phyloP scores from a whole-genome alignment of 2,329 filamentous ascomycete species.

The Lachnellula suecica region DNA sequence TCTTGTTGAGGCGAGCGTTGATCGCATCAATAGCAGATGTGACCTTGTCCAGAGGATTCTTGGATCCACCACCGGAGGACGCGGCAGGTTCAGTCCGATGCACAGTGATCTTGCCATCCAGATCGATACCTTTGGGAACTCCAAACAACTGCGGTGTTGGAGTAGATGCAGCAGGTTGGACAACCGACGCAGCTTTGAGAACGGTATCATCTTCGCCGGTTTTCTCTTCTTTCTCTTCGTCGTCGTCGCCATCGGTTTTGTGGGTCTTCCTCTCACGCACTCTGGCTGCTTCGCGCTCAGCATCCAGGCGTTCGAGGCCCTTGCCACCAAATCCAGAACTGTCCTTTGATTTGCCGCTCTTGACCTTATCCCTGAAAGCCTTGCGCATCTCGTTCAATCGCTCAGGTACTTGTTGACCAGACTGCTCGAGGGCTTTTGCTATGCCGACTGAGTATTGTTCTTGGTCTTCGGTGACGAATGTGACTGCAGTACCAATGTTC shows the following conservation, averaged over 20 bases:
- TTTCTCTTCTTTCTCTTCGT: constrained; percentile 74
- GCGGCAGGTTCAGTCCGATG: constrained; percentile 63
- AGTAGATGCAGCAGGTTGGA: constrained; percentile 55
- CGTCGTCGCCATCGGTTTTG: constrained; percentile 81
- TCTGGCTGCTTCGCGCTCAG: constrained; percentile 84
- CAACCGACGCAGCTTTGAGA: constrained; percentile 64
- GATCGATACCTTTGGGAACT: constrained; percentile 55
- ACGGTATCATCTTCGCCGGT: constrained; percentile 68
- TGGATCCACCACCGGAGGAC: constrained; percentile 37
- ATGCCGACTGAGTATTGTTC: constrained; percentile 88
- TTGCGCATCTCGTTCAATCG: constrained; percentile 64
- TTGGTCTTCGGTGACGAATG: constrained; percentile 88
- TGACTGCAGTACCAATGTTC: constrained; percentile 92
- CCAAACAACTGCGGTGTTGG: constrained; percentile 36
- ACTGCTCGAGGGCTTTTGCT: constrained; percentile 83
- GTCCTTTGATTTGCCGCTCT: constrained; percentile 86
- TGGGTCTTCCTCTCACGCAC: constrained; percentile 85
- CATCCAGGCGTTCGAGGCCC: constrained; percentile 86
- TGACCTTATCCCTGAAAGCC: constrained; percentile 84
- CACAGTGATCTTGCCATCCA: constrained; percentile 71
- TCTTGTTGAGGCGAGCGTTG: constrained; percentile 84
- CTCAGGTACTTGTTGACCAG: constrained; percentile 79
- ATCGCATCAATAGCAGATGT: constrained; percentile 89
- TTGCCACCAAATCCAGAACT: constrained; percentile 92
- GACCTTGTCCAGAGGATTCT: constrained; percentile 79